phyloP scores from a whole-genome alignment of 2,329 filamentous ascomycete species.

The Zasmidium cellare region DNA sequence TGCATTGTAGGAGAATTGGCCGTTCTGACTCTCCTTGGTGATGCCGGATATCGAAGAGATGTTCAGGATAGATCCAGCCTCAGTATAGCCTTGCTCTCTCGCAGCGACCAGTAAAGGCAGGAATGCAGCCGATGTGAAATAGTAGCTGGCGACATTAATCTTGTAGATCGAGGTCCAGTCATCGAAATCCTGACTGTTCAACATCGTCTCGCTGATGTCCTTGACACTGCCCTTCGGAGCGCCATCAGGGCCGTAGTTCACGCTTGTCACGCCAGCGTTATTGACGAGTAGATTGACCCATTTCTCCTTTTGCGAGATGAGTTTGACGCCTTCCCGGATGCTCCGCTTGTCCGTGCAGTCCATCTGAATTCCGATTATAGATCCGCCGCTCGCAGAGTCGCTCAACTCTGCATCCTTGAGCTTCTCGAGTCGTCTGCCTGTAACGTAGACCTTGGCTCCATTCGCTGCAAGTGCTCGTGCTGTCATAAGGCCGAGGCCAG shows the following conservation, averaged over 20 bases:
- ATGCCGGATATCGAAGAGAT: conserved; percentile 47
- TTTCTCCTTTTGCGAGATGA: conserved; percentile 31
- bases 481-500: conserved; percentile 50
- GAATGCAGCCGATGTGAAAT: conserved; percentile 48
- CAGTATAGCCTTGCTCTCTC: conserved; percentile 41
- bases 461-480: conserved; percentile 49
- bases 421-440: conserved; percentile 47
- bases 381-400: conserved; percentile 65
- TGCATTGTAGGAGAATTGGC: conserved; percentile 50
- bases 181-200: conserved; percentile 42
- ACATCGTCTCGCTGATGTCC: conserved; percentile 59
- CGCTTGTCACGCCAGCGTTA: conserved; percentile 31
- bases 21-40: conserved; percentile 45
- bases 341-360: conserved; percentile 35
- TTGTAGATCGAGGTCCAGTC: conserved; percentile 47
- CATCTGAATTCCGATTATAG: conserved; percentile 39
- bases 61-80: conserved; percentile 47
- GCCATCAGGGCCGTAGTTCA: conserved; percentile 29
- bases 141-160: conserved; percentile 47
- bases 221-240: conserved; percentile 36
- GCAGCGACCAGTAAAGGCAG: conserved; percentile 45
- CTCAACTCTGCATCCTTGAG: conserved; percentile 42
- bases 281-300: conserved; percentile 35
- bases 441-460: conserved; percentile 51
- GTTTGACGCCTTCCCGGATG: conserved; percentile 27